These are phyloP conservation scores for Candida endomychidarum DNA, from an alignment of 805 yeast species.

Conservation along the genomic window DNA sequence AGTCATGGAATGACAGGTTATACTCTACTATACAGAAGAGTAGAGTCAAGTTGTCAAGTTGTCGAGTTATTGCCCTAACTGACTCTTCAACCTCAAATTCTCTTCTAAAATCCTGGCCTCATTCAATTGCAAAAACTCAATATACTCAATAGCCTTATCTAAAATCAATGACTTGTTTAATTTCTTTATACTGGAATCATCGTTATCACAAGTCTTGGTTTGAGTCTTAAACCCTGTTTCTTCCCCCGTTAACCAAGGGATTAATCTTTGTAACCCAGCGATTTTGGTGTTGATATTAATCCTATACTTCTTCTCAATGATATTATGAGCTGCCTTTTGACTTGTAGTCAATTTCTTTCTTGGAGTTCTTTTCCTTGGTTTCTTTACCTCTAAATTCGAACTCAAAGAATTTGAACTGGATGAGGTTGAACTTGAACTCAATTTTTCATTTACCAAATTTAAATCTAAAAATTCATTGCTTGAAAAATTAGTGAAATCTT, in stretches of 20 bases:
- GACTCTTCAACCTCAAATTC: conserved; percentile 10
- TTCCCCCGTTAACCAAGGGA: conserved; percentile 66
- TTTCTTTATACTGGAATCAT: conserved; percentile 20
- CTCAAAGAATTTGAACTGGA: not conserved
- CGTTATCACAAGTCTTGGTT: not conserved
- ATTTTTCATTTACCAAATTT: conserved; percentile 14
- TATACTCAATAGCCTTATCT: conserved; percentile 66
- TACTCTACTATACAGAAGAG: no score
- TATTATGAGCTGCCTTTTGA: conserved; percentile 72
- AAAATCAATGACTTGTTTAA: conserved; percentile 66
- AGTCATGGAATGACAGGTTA: no score
- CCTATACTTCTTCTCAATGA: conserved; percentile 69
- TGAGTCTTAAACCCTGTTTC: conserved; percentile 58
- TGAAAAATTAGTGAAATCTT: conserved; percentile 2
- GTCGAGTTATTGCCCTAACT: conserved; percentile 6
- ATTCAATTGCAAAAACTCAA: conserved; percentile 51
- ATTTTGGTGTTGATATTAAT: conserved; percentile 72
- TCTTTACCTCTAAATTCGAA: not conserved
- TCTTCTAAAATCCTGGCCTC: conserved; percentile 27
- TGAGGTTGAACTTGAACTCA: not conserved
- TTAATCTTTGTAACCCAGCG: conserved; percentile 62
- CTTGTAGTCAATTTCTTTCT: conserved; percentile 55
- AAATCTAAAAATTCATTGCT: conserved; percentile 7
- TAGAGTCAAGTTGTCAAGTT: no score
- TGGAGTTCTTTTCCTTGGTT: conserved; percentile 42